A percentile compares a stretch with the other conserved stretches of the same genome.
Conservation (phyloP, 495 filamentous ascomycete genomes). For the Delitschia confertaspora region DNA sequence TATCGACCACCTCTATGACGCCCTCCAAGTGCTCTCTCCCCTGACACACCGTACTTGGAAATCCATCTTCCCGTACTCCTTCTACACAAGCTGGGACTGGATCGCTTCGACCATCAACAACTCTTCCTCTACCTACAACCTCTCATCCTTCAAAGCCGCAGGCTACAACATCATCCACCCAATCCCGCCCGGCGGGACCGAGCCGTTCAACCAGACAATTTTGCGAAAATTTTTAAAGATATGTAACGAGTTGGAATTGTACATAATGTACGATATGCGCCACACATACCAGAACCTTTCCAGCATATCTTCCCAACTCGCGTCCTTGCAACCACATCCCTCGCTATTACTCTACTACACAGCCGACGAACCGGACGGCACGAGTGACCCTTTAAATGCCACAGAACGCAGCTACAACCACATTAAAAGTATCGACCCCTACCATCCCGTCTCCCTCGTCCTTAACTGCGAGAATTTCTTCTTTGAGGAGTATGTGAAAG, state of each 20-base stretch:
- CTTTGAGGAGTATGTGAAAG: conserved; percentile 50
- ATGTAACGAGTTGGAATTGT: conserved; percentile 50
- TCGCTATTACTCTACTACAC: conserved; percentile 59
- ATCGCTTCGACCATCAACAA: conserved; percentile 34
- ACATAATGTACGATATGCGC: conserved; percentile 58
- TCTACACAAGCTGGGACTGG: conserved; percentile 52
- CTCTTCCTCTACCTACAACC: conserved; percentile 22
- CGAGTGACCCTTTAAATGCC: conserved; percentile 48
- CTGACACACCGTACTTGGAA: conserved; percentile 36
- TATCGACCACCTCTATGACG: conserved; percentile 54
- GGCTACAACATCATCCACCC: conserved; percentile 50
- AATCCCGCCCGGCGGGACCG: conserved; percentile 34
- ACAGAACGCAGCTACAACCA: conserved; percentile 37
- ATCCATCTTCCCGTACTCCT: conserved; percentile 54
- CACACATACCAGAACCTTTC: conserved; percentile 51
- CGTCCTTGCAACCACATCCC: conserved; percentile 42
- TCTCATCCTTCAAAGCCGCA: conserved; percentile 41
- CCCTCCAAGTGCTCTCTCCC: conserved; percentile 39
- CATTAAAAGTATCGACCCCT: conserved; percentile 53
- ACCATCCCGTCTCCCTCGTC: conserved; percentile 57
- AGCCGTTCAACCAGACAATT: conserved; percentile 24
- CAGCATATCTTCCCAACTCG: conserved; percentile 45
- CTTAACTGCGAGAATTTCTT: conserved; percentile 67
- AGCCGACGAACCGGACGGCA: conserved; percentile 62
- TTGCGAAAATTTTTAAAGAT: conserved; percentile 42